Percentiles rank a stretch among this genome's conserved stretches.
These are phyloP conservation scores for Royoungia palumana DNA, from an alignment of 768 basidiomycete species.

Conservation along the genomic window DNA sequence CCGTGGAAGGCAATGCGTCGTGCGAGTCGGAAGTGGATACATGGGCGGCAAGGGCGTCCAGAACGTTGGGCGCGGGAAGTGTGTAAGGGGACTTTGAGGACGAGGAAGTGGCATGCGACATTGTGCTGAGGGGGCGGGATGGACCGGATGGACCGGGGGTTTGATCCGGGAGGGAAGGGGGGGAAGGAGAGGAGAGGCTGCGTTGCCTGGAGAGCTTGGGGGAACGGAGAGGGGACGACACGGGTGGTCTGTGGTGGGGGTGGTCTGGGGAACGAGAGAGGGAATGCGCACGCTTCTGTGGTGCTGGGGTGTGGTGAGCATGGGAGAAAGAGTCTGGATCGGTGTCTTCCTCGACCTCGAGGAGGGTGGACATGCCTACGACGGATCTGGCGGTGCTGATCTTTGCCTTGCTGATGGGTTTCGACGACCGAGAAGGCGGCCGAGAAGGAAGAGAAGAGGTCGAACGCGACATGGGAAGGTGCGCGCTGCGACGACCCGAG, in stretches of 20 bases:
- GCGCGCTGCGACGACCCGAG: conserved; percentile 17
- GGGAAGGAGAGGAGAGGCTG: conserved; percentile 28
- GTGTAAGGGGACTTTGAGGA: conserved; percentile 33
- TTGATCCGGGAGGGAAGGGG: conserved; percentile 9
- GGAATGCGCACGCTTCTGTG: conserved; percentile 18
- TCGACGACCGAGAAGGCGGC: conserved; percentile 21
- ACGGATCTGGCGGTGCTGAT: conserved; percentile 41
- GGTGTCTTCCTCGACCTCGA: conserved; percentile 51
- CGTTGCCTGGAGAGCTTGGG: conserved; percentile 28
- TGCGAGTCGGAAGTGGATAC: conserved; percentile 24
- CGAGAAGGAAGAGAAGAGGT: conserved; percentile 20
- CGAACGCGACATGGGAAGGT: conserved; percentile 20
- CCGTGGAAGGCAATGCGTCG: conserved; percentile 39
- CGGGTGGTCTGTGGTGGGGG: conserved; percentile 17
- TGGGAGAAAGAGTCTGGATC: conserved; percentile 19
- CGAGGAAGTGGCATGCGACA: conserved; percentile 15
- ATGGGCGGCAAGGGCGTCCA: conserved; percentile 33
- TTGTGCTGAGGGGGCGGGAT: conserved; percentile 13
- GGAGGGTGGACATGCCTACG: conserved; percentile 50
- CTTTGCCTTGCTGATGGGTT: conserved; percentile 26
- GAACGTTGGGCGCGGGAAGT: conserved; percentile 25
- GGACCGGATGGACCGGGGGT: conserved; percentile 1
- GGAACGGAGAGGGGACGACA: conserved; percentile 23
- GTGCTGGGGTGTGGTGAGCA: conserved; percentile 3
- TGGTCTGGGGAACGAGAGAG: conserved; percentile 10